phyloP scores from a whole-genome alignment of 2,329 filamentous ascomycete species.

The Aureobasidium sp. region DNA sequence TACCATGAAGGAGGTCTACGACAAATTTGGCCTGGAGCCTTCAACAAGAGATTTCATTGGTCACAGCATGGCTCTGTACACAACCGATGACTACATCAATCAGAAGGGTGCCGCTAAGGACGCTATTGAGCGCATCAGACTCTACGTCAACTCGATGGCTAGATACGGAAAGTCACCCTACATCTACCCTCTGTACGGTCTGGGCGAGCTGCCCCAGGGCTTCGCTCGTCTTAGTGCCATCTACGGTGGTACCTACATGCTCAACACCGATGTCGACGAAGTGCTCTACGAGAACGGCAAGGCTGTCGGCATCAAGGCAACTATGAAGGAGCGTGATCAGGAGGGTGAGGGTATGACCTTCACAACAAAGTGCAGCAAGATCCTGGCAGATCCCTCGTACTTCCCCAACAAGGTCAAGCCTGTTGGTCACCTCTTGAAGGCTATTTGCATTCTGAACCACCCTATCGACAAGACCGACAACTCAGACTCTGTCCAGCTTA shows the following conservation, averaged over 20 bases:
- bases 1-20: slow-evolving; percentile 98
- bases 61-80: slow-evolving; percentile 95
- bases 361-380: slow-evolving; percentile 91
- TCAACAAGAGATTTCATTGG: slow-evolving; percentile 92
- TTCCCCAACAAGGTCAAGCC: slow-evolving; percentile 85
- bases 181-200: slow-evolving; percentile 97
- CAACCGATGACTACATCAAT: slow-evolving; percentile 79
- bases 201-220: slow-evolving; percentile 93
- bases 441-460: slow-evolving; percentile 96
- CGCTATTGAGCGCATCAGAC: slow-evolving; percentile 81
- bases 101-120: slow-evolving; percentile 68
- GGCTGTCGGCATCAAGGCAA: slow-evolving; percentile 93
- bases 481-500: slow-evolving; percentile 84
- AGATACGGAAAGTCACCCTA: slow-evolving; percentile 98
- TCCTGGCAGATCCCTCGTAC: slow-evolving; percentile 93
- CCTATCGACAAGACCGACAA: slow-evolving; percentile 84
- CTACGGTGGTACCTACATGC: slow-evolving; percentile 98
- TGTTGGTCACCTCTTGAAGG: slow-evolving; percentile 83
- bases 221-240: slow-evolving; percentile 97
- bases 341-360: slow-evolving; percentile 75
- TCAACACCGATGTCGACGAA: slow-evolving; percentile 92
- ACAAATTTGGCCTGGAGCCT: slow-evolving; percentile 90
- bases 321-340: slow-evolving; percentile 83
- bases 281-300: slow-evolving; percentile 76
- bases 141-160: slow-evolving; percentile 97